Evolutionary conservation across 2,329 filamentous ascomycete species (phyloP), one percentile per base, ranked within the genome.

Genomic region (Penicillium brasilianum): DNA sequence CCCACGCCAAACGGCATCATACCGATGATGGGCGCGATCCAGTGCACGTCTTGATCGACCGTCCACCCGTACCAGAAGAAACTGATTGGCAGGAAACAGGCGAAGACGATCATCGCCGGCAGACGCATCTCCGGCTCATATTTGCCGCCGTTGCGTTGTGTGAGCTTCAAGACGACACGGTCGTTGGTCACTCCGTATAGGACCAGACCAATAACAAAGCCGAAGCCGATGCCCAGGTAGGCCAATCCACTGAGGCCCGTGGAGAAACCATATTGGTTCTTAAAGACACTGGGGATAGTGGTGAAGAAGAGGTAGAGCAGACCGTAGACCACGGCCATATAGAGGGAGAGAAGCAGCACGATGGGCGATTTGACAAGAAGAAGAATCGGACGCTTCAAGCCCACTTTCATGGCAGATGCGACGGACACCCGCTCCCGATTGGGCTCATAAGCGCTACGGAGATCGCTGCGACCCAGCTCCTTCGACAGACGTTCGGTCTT

Each of bases 1-100:
- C 85, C 85, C 2, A 80, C 76, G 0, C 83, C 82, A 32, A 86
- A 84, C 8, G 85, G 76, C 2, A 80, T 77, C 3, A 84, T 82
- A 4, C 85, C 86, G 46, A 88, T 78, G 60, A 88, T 55, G 9
- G 53, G 30, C 14, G 28, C 53, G 20, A 55, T 55, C 53, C 53
- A 55, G 9, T 46, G 41, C 25, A 36, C 39, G 20, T 55, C 18
- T 48, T 55, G 36, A 14, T 48, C 41, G 11, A 28, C 43, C 7
- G 43, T 18, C 43, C 43, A 56, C 18, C 30, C 53, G 30, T 55
- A 48, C 53, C 41, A 55, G 18, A 55, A 55, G 41, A 55, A 55
- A 36, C 53, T 48, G n/a, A 55, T 36, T 5, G 53, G 53, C n/a
- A 55, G 41, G 30, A 55, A 46, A 14, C 53, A 55, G 13, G 53